Conservation (phyloP, 1,139 yeast species). For the Scheffersomyces quercinus region DNA sequence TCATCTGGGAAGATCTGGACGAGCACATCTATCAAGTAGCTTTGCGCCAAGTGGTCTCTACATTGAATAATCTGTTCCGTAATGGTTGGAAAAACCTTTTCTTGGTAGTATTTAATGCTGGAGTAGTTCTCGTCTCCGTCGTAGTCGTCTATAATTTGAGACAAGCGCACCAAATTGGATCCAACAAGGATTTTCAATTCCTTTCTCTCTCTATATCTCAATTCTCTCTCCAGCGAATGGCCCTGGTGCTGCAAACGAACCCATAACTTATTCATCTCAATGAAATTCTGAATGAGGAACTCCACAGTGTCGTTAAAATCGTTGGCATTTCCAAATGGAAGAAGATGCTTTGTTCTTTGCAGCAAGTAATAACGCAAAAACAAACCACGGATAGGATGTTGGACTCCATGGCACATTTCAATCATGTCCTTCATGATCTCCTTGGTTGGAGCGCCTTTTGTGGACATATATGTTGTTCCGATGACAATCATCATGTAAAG, state of each 20-base stretch:
- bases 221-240: constrained; percentile 77
- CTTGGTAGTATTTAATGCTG: constrained; percentile 52
- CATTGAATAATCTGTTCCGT: constrained; percentile 93
- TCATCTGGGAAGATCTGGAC: constrained; percentile 95
- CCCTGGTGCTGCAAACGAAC: constrained; percentile 96
- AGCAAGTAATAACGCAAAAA: constrained; percentile 86
- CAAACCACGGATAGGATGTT: constrained; percentile 88
- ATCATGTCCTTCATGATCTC: constrained; percentile 95
- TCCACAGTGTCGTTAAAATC: constrained; percentile 65
- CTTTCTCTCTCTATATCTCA: constrained; percentile 76
- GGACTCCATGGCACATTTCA: constrained; percentile 98
- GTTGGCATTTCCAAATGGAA: constrained; percentile 49
- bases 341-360: constrained; percentile 75
- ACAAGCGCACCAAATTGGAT: constrained; percentile 82
- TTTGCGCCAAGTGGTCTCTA: constrained; percentile 88
- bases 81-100: constrained; percentile 70
- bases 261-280: constrained; percentile 98
- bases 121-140: constrained; percentile 37
- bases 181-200: constrained; percentile 93
- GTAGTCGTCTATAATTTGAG: constrained; percentile 78
- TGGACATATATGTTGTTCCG: constrained; percentile 83
- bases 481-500: constrained; percentile 93
- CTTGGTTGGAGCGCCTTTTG: constrained; percentile 75
- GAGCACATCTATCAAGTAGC: constrained; percentile 82
- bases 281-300: constrained; percentile 81